phyloP scores from a whole-genome alignment of 1,284 basidiomycete species.

The Hemileia vastatrix region DNA sequence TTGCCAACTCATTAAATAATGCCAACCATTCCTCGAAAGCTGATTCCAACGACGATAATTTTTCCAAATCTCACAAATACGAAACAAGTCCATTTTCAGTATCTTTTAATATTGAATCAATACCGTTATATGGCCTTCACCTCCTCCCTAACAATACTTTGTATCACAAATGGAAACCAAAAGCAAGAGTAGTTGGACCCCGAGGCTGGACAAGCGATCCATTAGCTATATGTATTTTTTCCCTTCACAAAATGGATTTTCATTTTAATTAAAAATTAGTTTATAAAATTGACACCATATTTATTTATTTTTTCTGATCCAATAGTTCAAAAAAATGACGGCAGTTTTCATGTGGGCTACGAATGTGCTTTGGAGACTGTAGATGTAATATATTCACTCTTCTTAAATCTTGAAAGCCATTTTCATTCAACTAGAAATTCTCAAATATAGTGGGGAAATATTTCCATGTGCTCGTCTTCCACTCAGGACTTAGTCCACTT shows the following conservation, averaged over 20 bases:
- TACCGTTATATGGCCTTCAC: no score
- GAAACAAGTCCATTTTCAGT: no score
- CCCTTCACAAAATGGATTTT: no score
- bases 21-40: no score
- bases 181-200: conserved; percentile 29
- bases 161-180: conserved; percentile 27
- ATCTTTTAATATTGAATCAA: no score
- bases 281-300: background rate
- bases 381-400: conserved; percentile 10
- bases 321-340: conserved; percentile 26
- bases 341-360: conserved; percentile 28
- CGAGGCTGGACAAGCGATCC: conserved; percentile 31
- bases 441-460: conserved; percentile 30
- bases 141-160: conserved; percentile 28
- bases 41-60: no score
- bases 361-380: conserved; percentile 25
- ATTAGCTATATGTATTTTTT: conserved; percentile 6
- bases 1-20: no score
- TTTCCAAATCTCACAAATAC: no score
- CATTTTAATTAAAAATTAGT: no score
- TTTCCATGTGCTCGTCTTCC: conserved; percentile 24
- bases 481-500: conserved; percentile 21
- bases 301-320: background rate
- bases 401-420: no score
- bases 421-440: no score